Evolutionary conservation across 345 rosid species (phyloP).

Genomic region (Nephelium lappaceum): DNA sequence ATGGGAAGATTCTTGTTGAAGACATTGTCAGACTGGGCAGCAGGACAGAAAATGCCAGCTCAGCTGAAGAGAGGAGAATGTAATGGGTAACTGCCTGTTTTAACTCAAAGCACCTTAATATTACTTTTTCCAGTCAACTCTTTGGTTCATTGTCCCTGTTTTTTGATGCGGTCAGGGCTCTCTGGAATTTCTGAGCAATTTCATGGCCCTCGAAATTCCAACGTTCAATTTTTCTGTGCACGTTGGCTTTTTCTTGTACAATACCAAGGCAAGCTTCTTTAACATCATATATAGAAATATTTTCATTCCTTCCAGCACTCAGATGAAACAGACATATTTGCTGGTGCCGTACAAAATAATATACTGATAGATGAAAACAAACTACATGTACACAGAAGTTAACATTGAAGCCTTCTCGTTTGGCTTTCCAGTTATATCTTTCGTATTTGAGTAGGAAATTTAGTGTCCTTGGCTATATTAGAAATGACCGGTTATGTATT

Average conservation of each 20-base stretch:
- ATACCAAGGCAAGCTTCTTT: not conserved
- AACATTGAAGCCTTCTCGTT: not conserved
- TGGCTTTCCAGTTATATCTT: not conserved
- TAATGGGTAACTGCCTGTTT: slow-evolving; percentile 12
- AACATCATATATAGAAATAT: not conserved
- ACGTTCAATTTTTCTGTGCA: not conserved
- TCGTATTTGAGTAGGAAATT: not conserved
- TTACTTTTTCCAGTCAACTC: not conserved
- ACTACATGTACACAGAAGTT: not conserved
- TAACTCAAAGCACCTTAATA: not conserved
- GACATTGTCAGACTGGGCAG: slow-evolving; percentile 89
- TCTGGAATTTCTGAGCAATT: not conserved
- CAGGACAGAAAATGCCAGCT: slow-evolving; percentile 50
- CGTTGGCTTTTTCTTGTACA: not conserved
- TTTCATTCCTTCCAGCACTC: not conserved
- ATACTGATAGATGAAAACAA: not conserved
- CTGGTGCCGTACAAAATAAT: not conserved
- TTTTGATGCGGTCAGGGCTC: not conserved
- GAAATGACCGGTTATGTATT: not conserved
- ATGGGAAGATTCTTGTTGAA: slow-evolving; percentile 94
- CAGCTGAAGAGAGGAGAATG: slow-evolving; percentile 43
- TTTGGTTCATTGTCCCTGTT: not conserved
- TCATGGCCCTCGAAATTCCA: not conserved
- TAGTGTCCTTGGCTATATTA: not conserved
- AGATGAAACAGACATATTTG: not conserved